These are phyloP conservation scores for Flaveria robusta DNA, from an alignment of 129 eudicot genomes.

Conservation along the genomic window DNA sequence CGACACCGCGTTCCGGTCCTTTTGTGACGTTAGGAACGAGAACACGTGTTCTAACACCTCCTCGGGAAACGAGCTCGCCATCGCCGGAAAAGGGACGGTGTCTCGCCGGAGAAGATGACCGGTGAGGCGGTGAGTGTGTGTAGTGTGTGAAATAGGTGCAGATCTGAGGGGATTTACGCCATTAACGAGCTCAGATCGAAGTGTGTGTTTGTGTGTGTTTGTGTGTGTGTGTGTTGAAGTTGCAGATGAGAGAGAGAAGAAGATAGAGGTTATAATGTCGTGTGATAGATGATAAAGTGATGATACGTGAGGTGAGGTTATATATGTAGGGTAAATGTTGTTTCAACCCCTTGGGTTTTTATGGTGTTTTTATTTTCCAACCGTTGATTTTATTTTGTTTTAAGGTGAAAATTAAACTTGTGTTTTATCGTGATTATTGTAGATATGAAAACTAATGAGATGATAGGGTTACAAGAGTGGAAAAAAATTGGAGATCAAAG, in stretches of 20 bases:
- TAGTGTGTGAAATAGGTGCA: neutral
- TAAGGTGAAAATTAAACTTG: neutral
- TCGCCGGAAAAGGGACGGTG: neutral
- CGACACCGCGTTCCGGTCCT: conserved; percentile 4
- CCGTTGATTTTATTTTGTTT: neutral
- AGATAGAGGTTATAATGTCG: conserved; percentile 3
- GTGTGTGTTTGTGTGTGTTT: neutral
- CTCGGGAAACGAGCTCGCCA: conserved; percentile 12
- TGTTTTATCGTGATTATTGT: neutral
- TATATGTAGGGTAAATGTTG: conserved; percentile 7
- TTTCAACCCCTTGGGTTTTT: neutral
- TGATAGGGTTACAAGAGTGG: too few species aligned
- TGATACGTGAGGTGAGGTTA: neutral
- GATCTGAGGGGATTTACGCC: neutral
- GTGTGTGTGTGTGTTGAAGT: too few species aligned
- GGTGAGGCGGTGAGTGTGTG: too few species aligned
- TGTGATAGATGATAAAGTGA: conserved; percentile 12
- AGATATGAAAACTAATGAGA: too few species aligned
- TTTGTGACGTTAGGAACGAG: neutral
- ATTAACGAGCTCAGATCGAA: conserved; percentile 20
- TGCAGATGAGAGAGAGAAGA: conserved; percentile 15
- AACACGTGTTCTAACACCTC: conserved; percentile 6
- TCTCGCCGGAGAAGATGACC: neutral
- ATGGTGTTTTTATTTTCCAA: neutral
- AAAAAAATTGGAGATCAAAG: too few species aligned